Evolutionary conservation across 2,329 filamentous ascomycete species (phyloP).

Genomic region (Coniochaeta hoffmannii): DNA sequence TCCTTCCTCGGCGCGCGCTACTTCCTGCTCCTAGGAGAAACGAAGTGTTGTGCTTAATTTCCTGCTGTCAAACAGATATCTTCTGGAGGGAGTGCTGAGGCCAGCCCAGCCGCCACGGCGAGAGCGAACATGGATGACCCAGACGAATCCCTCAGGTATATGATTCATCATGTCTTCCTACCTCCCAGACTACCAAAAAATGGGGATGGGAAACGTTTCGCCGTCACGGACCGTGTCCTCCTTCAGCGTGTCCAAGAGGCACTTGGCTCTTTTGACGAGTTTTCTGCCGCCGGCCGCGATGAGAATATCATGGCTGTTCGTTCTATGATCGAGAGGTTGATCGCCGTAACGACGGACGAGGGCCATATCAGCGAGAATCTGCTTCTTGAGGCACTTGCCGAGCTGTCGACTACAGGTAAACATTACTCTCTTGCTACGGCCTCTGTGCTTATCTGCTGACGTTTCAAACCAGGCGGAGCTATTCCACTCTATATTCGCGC

Average conservation of each 20-base stretch:
- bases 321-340: not conserved
- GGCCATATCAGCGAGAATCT: not conserved
- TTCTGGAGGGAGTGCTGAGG: not conserved
- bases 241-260: slow-evolving; percentile 4
- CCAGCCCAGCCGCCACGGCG: not conserved
- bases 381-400: not conserved
- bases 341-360: not conserved
- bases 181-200: slow-evolving; percentile 19
- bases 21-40: too few species aligned
- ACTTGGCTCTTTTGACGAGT: not conserved
- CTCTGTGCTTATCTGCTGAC: not conserved
- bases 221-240: slow-evolving; percentile 2
- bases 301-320: not conserved
- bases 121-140: not conserved
- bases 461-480: slow-evolving; percentile 6
- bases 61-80: too few species aligned
- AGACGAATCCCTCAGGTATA: slow-evolving; percentile 4
- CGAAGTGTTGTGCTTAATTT: too few species aligned
- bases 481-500: slow-evolving; percentile 20
- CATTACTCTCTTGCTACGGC: not conserved
- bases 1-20: too few species aligned
- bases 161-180: slow-evolving; percentile 23
- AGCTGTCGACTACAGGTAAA: not conserved
- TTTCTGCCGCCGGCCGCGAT: not conserved
- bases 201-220: not conserved